Percentiles rank a stretch among this genome's conserved stretches.
phyloP scores from a whole-genome alignment of 2,329 filamentous ascomycete genomes.

The Pseudogymnoascus sp. region DNA sequence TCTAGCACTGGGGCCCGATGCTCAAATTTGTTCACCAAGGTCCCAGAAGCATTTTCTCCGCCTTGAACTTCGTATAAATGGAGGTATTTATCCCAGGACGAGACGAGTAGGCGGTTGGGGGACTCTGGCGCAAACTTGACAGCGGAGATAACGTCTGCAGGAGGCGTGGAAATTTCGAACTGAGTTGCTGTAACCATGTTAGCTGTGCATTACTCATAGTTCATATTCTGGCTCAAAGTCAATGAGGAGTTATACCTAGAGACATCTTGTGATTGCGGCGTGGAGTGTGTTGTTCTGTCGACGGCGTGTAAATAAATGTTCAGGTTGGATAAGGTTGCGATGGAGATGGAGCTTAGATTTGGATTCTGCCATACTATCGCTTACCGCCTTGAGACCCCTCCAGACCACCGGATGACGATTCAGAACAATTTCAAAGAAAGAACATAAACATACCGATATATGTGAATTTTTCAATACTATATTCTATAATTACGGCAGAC shows the following conservation, averaged over 20 bases:
- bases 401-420: conserved; percentile 2
- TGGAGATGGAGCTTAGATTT: conserved; percentile 9
- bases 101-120: conserved; percentile 71
- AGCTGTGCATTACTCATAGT: background rate
- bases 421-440: background rate
- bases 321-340: conserved; percentile 8
- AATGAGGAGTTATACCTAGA: background rate
- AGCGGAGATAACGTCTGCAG: conserved; percentile 78
- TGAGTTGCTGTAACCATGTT: conserved; percentile 48
- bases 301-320: background rate
- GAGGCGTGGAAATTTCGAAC: conserved; percentile 75
- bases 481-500: background rate
- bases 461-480: background rate
- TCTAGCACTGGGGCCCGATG: conserved; percentile 82
- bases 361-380: conserved; percentile 2
- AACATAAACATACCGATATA: background rate
- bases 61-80: conserved; percentile 74
- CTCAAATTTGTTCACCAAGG: conserved; percentile 64
- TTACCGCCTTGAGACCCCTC: conserved; percentile 6
- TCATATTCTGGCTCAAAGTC: background rate
- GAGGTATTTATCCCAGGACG: conserved; percentile 88
- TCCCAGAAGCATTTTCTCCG: conserved; percentile 45
- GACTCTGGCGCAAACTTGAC: conserved; percentile 74
- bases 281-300: background rate
- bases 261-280: background rate